Conservation (phyloP, 495 filamentous ascomycete species). For the Choiromyces venosus region DNA sequence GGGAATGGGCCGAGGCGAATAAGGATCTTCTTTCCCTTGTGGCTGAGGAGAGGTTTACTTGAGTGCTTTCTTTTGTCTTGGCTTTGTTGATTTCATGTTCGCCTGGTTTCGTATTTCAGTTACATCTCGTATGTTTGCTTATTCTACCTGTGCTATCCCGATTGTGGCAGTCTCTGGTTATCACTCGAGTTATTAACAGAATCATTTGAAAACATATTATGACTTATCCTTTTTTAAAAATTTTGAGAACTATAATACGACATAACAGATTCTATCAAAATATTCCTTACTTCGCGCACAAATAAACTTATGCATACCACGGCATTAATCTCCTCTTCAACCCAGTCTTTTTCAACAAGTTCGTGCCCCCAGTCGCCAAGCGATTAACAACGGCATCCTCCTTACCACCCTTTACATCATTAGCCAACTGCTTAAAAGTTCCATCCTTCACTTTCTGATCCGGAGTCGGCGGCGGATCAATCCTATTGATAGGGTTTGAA, state of each 20-base stretch:
- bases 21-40: neutral
- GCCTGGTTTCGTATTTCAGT: too few species aligned
- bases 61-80: neutral
- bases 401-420: neutral
- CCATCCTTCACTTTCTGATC: neutral
- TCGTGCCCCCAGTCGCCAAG: neutral
- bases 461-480: neutral
- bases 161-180: too few species aligned
- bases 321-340: neutral
- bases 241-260: neutral
- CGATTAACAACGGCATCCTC: neutral
- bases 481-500: neutral
- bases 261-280: neutral
- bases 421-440: neutral
- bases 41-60: neutral
- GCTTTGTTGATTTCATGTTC: too few species aligned
- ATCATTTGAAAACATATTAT: too few species aligned
- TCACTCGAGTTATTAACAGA: too few species aligned
- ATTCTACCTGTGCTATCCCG: too few species aligned
- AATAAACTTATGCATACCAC: neutral
- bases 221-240: too few species aligned
- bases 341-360: neutral
- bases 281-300: neutral
- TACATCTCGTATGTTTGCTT: too few species aligned
- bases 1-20: slow-evolving; percentile 17